Evolutionary conservation across 225 moss, liverwort and hornwort genomes (phyloP).

Genomic region (Physcomitrium patens): DNA sequence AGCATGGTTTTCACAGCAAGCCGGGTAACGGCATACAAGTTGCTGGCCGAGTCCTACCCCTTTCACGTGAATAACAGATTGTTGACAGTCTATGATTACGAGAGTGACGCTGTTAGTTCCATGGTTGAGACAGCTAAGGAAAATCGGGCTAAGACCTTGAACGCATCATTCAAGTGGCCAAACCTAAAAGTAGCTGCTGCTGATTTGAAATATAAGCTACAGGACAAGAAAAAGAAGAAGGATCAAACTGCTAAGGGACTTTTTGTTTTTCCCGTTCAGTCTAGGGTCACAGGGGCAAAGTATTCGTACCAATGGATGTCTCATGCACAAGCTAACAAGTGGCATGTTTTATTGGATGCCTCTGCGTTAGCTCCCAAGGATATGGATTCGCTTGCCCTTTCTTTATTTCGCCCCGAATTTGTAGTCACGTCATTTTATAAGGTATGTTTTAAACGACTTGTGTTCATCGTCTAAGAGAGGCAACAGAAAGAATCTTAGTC

Average conservation of each 20-base stretch:
- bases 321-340: constrained; percentile 90
- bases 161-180: constrained; percentile 94
- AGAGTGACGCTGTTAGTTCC: constrained; percentile 96
- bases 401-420: constrained; percentile 94
- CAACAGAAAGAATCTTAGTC: no score
- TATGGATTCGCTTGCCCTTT: constrained; percentile 95
- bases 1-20: constrained; percentile 98
- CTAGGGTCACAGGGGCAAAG: constrained; percentile 90
- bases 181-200: constrained; percentile 70
- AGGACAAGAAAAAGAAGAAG: constrained; percentile 85
- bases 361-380: constrained; percentile 95
- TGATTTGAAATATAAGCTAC: constrained; percentile 86
- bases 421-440: constrained; percentile 96
- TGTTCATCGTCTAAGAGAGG: no score
- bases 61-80: constrained; percentile 76
- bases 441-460: constrained; percentile 28
- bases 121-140: constrained; percentile 85
- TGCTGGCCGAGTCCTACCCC: constrained; percentile 92
- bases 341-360: constrained; percentile 95
- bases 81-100: constrained; percentile 93
- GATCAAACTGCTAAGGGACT: constrained; percentile 81
- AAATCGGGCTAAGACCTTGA: constrained; percentile 83
- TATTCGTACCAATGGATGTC: constrained; percentile 99
- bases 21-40: constrained; percentile 92
- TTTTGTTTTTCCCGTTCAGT: constrained; percentile 96